Percentiles rank a stretch among this genome's conserved stretches.
Evolutionary conservation across 2,329 filamentous ascomycete species (phyloP).

Genomic region (Hypoxylon rubiginosum): DNA sequence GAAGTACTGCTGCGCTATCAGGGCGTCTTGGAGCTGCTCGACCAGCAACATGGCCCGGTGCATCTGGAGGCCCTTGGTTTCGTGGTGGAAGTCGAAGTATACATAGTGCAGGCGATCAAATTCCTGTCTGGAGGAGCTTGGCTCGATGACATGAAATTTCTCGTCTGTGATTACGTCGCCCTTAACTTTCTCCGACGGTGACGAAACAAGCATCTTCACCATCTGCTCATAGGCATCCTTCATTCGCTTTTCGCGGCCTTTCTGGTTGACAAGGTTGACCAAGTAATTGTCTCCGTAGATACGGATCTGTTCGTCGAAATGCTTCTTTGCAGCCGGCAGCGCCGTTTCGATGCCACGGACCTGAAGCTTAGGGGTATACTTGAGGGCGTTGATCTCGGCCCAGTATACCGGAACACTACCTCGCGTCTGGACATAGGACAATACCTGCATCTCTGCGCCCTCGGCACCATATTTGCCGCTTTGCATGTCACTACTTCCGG

Average conservation of each 20-base stretch:
- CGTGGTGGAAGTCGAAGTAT: conserved; percentile 98
- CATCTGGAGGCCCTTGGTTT: conserved; percentile 96
- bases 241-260: conserved; percentile 87
- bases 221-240: conserved; percentile 96
- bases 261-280: conserved; percentile 97
- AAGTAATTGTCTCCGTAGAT: conserved; percentile 97
- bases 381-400: conserved; percentile 94
- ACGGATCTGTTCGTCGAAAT: conserved; percentile 93
- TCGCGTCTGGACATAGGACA: conserved; percentile 96
- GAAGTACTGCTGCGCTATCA: conserved; percentile 90
- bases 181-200: conserved; percentile 75
- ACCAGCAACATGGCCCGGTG: conserved; percentile 90
- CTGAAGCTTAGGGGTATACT: conserved; percentile 91
- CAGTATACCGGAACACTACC: conserved; percentile 97
- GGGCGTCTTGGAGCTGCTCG: conserved; percentile 81
- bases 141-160: conserved; percentile 84
- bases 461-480: conserved; percentile 75
- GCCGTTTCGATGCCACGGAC: conserved; percentile 87
- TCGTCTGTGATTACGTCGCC: conserved; percentile 77
- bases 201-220: conserved; percentile 79
- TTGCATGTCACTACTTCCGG: conserved; percentile 80
- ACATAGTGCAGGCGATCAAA: conserved; percentile 93
- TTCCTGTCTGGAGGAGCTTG: conserved; percentile 66
- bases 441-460: conserved; percentile 84
- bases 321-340: conserved; percentile 80